Percentiles rank a stretch among this genome's conserved stretches.
phyloP scores from a whole-genome alignment of 495 filamentous ascomycete species.

The Penicillium bovifimosum region DNA sequence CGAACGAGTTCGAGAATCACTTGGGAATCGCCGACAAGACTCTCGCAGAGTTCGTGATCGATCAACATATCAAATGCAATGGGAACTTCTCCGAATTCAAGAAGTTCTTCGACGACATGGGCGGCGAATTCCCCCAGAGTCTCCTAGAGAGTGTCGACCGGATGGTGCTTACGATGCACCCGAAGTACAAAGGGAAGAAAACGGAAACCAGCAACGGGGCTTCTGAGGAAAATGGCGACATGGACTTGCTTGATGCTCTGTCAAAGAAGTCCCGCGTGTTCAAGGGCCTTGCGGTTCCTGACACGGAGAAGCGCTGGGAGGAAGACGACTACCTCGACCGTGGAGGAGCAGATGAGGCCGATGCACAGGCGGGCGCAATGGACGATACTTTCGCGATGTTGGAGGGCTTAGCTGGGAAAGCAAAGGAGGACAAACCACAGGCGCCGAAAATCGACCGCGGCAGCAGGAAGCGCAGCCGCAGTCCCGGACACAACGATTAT shows the following conservation, averaged over 20 bases:
- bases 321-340: constrained; percentile 39
- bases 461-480: constrained; percentile 65
- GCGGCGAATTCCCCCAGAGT: constrained; percentile 83
- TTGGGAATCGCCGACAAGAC: constrained; percentile 90
- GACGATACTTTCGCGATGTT: constrained; percentile 92
- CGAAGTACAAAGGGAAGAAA: constrained; percentile 61
- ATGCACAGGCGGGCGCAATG: constrained; percentile 55
- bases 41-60: constrained; percentile 90
- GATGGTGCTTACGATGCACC: constrained; percentile 83
- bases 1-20: constrained; percentile 89
- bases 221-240: constrained; percentile 21
- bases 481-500: constrained; percentile 59
- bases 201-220: constrained; percentile 16
- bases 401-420: constrained; percentile 76
- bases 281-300: constrained; percentile 82
- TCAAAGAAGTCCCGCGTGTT: constrained; percentile 72
- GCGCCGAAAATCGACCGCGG: constrained; percentile 28
- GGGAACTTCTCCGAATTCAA: constrained; percentile 62
- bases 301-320: constrained; percentile 60
- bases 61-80: constrained; percentile 71
- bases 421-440: constrained; percentile 38
- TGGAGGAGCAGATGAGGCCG: constrained; percentile 25
- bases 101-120: constrained; percentile 63
- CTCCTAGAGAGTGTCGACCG: constrained; percentile 89
- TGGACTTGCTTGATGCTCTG: constrained; percentile 43